A percentile compares a stretch with the other conserved stretches of the same genome.
Evolutionary conservation across 805 yeast genomes (phyloP).

Genomic region (Candida nonsorbophila): DNA sequence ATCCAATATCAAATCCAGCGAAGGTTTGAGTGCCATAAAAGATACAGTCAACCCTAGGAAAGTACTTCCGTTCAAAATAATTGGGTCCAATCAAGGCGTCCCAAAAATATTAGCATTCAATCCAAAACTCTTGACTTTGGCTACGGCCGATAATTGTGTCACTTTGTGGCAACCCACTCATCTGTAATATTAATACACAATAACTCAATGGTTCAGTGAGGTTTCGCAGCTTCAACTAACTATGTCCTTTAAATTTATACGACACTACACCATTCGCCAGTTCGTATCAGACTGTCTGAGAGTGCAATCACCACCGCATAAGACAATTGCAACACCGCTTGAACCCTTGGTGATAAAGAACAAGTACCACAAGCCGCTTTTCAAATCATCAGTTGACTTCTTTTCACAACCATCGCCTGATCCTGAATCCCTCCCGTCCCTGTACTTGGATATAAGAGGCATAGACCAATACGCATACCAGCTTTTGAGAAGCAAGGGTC

Average conservation of each 20-base stretch:
- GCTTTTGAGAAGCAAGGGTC: no score
- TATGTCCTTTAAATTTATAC: no score
- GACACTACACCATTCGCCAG: no score
- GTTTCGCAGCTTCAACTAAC: no score
- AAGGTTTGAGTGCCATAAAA: conserved; percentile 10
- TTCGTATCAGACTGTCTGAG: no score
- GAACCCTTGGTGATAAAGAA: not conserved
- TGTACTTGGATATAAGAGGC: no score
- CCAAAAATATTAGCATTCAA: conserved; percentile 54
- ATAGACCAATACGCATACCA: no score
- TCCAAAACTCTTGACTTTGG: conserved; percentile 55
- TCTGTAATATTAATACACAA: conserved; percentile 1
- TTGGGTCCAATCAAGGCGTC: conserved; percentile 21
- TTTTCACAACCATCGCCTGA: not conserved
- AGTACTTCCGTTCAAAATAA: conserved; percentile 17
- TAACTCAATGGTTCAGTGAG: no score
- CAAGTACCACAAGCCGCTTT: not conserved
- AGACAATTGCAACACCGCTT: no score
- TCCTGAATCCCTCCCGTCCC: no score
- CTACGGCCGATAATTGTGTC: conserved; percentile 54
- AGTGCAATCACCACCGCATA: no score
- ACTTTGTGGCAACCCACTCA: conserved; percentile 30
- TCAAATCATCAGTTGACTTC: no score
- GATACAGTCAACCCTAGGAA: conserved; percentile 13
- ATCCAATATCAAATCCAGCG: conserved; percentile 14